A percentile compares a stretch with the other conserved stretches of the same genome.
phyloP scores from a whole-genome alignment of 257 asterid species.

The Mentha longifolia region DNA sequence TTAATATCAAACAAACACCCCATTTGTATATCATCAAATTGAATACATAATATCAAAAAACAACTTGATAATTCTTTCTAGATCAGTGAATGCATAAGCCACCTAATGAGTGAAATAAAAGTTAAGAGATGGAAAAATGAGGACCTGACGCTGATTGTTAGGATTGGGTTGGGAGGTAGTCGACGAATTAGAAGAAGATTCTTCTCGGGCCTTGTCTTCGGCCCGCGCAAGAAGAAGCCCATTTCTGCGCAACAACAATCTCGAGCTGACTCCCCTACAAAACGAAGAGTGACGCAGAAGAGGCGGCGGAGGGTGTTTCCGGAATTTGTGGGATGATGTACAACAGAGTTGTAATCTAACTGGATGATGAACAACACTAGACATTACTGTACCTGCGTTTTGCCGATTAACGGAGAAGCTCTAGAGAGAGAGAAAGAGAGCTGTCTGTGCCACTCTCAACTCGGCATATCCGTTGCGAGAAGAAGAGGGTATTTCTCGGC shows the following conservation, averaged over 20 bases:
- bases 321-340: conserved; percentile 40
- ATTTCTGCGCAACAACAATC: conserved; percentile 45
- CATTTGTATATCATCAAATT: not conserved
- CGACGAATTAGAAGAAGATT: conserved; percentile 52
- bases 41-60: conserved; percentile 4
- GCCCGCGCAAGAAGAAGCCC: conserved; percentile 72
- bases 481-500: not conserved
- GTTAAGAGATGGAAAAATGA: conserved; percentile 5
- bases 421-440: not conserved
- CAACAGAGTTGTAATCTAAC: conserved; percentile 35
- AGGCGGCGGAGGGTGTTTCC: conserved; percentile 33
- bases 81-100: not conserved
- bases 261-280: conserved; percentile 42
- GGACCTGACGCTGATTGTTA: conserved; percentile 53
- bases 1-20: not conserved
- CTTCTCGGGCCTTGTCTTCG: conserved; percentile 62
- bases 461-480: conserved; percentile 12
- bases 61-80: not conserved
- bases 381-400: conserved; percentile 41
- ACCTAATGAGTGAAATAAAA: conserved; percentile 2
- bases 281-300: conserved; percentile 36
- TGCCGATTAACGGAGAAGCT: conserved; percentile 21
- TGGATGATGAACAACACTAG: conserved; percentile 48
- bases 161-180: conserved; percentile 45
- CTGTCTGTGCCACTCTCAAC: not conserved